Evolutionary conservation across 192 early-diverging fungal genomes (phyloP), one percentile per base, ranked within the genome.

Genomic region (Linnemannia hyalina): DNA sequence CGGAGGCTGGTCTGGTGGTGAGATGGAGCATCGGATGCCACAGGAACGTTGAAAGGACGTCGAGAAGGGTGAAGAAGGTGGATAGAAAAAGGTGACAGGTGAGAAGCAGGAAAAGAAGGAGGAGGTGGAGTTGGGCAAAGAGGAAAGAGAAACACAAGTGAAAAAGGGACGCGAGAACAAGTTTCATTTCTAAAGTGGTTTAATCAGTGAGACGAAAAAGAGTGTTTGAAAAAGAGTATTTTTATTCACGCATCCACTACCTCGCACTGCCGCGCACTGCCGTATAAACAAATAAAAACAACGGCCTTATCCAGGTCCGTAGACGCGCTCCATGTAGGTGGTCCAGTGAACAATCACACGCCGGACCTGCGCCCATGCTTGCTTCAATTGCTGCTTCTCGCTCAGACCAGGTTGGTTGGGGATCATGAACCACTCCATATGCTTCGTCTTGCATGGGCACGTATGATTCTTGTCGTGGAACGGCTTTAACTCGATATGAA

Each of bases 401-500:
- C 35, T 78, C 60, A 79, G 35, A 55, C 74, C 74, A 15, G 70
- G 29, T n/a, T 74, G 54, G 32, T 77, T 55, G 16, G 88, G 76
- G 16, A 89, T 83, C 79, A 87, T 88, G 70, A 91, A 91, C 88
- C 88, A 91, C 70, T 91, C 90, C 29, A 81, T 76, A 74, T 91
- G 90, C 32, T 72, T 47, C 1, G 77, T 86, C 20, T 88, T 89
- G 81, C 90, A 91, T 2, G 78, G 70, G 20, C 70, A 77, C 32
- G 87, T 75, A 35, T 81, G 83, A 38, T 85, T 72, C 57, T 88
- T 75, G 77, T 89, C 86, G 35, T 84, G 80, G 49, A 81, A 82
- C 13, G 82, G 81, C 65, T 89, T 88, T 29, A 91, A 41, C 44
- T 91, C 90, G 29, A 91, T 91, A 72, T 91, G 90, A 57, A 91